Conservation (phyloP, 2,329 filamentous ascomycete genomes). For the Ophiostoma angusticollis region DNA sequence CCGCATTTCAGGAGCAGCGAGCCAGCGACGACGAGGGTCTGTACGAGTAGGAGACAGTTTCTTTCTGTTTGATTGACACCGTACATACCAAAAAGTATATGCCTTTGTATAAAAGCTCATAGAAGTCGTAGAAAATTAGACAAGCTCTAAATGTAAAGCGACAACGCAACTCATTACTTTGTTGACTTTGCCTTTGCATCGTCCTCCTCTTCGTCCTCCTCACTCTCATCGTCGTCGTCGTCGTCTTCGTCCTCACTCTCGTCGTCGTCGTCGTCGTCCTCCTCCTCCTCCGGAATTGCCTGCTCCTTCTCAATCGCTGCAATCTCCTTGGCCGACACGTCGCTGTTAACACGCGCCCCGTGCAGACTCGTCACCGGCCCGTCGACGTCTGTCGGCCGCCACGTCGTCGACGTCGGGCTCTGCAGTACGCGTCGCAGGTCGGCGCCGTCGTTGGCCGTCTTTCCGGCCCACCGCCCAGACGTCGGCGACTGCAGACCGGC, state of each 20-base stretch:
- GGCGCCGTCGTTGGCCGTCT: neutral
- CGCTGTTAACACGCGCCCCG: slow-evolving; percentile 22
- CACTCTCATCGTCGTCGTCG: slow-evolving; percentile 15
- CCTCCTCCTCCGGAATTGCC: slow-evolving; percentile 28
- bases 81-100: no score
- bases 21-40: slow-evolving; percentile 44
- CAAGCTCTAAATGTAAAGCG: no score
- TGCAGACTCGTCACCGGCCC: slow-evolving; percentile 20
- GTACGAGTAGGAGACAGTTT: slow-evolving; percentile 31
- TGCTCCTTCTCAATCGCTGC: slow-evolving; percentile 27
- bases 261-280: slow-evolving; percentile 23
- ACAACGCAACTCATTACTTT: no score
- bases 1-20: slow-evolving; percentile 35
- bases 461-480: no score
- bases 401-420: slow-evolving; percentile 26
- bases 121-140: no score
- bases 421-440: slow-evolving; percentile 24
- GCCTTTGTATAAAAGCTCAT: no score
- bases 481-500: no score
- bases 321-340: slow-evolving; percentile 25
- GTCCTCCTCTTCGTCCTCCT: slow-evolving; percentile 16
- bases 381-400: slow-evolving; percentile 26
- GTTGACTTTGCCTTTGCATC: no score
- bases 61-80: no score
- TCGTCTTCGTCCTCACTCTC: slow-evolving; percentile 20